These are phyloP conservation scores for Irineochytrium annulatum DNA, from an alignment of 192 early-diverging fungal genomes.

Conservation along the genomic window DNA sequence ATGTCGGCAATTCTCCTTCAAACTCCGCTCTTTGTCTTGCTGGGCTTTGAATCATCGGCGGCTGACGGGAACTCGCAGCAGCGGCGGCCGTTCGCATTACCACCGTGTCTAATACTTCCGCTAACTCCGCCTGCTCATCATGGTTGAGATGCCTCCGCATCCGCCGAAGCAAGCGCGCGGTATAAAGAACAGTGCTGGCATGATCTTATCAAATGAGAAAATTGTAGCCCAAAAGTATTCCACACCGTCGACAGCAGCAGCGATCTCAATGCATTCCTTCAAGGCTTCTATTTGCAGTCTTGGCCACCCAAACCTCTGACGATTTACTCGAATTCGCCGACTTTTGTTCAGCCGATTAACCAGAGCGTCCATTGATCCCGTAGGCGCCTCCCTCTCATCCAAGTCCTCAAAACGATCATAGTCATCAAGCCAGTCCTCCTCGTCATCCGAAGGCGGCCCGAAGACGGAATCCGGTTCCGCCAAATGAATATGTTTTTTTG, in stretches of 20 bases:
- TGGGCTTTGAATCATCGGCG: not conserved
- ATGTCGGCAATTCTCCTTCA: too few relatives aligned
- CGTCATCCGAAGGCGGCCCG: constrained; percentile 32
- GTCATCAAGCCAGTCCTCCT: constrained; percentile 46
- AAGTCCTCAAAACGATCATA: constrained; percentile 39
- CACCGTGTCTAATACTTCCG: constrained; percentile 50
- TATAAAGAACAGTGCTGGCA: constrained; percentile 55
- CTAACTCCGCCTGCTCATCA: constrained; percentile 63
- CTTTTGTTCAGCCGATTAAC: too few relatives aligned
- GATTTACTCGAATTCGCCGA: too few relatives aligned
- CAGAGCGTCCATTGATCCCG: too few relatives aligned
- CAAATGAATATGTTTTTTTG: not conserved
- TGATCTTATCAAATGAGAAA: constrained; percentile 44
- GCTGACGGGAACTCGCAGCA: not conserved
- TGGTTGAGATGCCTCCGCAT: constrained; percentile 55
- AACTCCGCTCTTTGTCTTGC: constrained; percentile 16
- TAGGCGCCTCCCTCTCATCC: constrained; percentile 6
- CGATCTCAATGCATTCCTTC: constrained; percentile 66
- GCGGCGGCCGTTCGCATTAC: constrained; percentile 18
- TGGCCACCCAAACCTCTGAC: constrained; percentile 64
- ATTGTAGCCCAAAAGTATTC: not conserved
- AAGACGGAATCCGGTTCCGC: constrained; percentile 5
- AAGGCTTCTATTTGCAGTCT: constrained; percentile 72
- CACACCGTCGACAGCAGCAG: constrained; percentile 66
- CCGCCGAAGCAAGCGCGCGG: constrained; percentile 62